Percentiles rank a stretch among this genome's conserved stretches.
These are phyloP conservation scores for Cadophora gregata DNA, from an alignment of 2,329 filamentous ascomycete genomes.

Conservation along the genomic window DNA sequence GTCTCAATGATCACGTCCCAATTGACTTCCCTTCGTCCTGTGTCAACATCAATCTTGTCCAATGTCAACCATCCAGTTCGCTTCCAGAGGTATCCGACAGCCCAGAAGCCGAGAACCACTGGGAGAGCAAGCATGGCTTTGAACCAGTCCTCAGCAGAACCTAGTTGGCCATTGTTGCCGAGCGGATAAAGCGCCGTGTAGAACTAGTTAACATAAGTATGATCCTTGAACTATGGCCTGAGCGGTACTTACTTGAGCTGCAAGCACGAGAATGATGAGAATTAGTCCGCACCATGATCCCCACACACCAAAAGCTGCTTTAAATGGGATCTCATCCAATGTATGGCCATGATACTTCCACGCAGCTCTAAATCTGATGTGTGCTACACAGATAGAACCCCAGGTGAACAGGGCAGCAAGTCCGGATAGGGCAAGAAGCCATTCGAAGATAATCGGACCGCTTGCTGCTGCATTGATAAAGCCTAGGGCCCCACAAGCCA, in stretches of 20 bases:
- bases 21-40: slow-evolving; percentile 67
- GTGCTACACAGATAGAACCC: slow-evolving; percentile 68
- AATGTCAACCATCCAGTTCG: slow-evolving; percentile 62
- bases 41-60: slow-evolving; percentile 70
- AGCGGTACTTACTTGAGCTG: slow-evolving; percentile 51
- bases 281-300: slow-evolving; percentile 71
- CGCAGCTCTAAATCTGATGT: slow-evolving; percentile 68
- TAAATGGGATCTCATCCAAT: slow-evolving; percentile 54
- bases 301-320: slow-evolving; percentile 58
- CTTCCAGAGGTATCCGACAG: slow-evolving; percentile 68
- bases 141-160: slow-evolving; percentile 57
- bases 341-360: slow-evolving; percentile 64
- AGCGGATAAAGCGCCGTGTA: slow-evolving; percentile 60
- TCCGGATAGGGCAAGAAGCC: slow-evolving; percentile 73
- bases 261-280: slow-evolving; percentile 69
- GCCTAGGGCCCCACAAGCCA: slow-evolving; percentile 60
- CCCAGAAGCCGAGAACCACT: slow-evolving; percentile 60
- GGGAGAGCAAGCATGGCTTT: slow-evolving; percentile 58
- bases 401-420: slow-evolving; percentile 77
- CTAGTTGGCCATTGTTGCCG: slow-evolving; percentile 59
- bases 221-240: background rate
- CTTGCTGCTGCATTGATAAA: slow-evolving; percentile 57
- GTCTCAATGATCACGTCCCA: slow-evolving; percentile 51
- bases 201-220: slow-evolving; percentile 44
- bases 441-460: slow-evolving; percentile 59